phyloP scores from a whole-genome alignment of 352 stramenopile genomes.

The Globisporangium megalacanthum region DNA sequence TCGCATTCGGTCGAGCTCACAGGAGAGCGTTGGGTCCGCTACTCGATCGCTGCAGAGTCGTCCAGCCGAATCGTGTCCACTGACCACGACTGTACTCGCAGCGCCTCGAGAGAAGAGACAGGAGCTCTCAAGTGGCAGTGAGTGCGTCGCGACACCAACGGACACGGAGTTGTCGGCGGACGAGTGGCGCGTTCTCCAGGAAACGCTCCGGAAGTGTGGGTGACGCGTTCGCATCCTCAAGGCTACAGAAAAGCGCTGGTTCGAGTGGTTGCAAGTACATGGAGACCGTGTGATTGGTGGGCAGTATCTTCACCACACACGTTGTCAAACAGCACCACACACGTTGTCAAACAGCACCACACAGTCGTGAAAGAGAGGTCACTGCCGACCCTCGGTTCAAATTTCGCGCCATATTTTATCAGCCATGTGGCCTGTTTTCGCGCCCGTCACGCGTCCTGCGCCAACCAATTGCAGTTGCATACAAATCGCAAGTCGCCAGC shows the following conservation, averaged over 20 bases:
- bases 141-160: not conserved
- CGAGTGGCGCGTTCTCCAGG: slow-evolving; percentile 20
- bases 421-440: too few species aligned
- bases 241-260: not conserved
- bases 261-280: not conserved
- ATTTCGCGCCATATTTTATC: not conserved
- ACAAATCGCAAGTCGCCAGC: not conserved
- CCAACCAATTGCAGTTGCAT: too few species aligned
- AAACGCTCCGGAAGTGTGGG: slow-evolving; percentile 16
- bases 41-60: not conserved
- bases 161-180: slow-evolving; percentile 17
- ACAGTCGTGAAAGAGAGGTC: too few species aligned
- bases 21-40: not conserved
- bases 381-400: too few species aligned
- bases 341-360: too few species aligned
- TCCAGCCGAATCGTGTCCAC: not conserved
- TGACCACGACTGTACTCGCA: not conserved
- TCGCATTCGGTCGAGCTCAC: not conserved
- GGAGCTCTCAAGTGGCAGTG: not conserved
- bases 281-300: not conserved
- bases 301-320: too few species aligned
- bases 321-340: not conserved
- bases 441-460: not conserved
- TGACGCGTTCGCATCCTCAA: not conserved
- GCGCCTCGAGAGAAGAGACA: not conserved